Percentiles rank a stretch among this genome's conserved stretches.
These are phyloP conservation scores for Colletotrichum acutatum DNA, from an alignment of 2,329 filamentous ascomycete genomes.

Conservation along the genomic window DNA sequence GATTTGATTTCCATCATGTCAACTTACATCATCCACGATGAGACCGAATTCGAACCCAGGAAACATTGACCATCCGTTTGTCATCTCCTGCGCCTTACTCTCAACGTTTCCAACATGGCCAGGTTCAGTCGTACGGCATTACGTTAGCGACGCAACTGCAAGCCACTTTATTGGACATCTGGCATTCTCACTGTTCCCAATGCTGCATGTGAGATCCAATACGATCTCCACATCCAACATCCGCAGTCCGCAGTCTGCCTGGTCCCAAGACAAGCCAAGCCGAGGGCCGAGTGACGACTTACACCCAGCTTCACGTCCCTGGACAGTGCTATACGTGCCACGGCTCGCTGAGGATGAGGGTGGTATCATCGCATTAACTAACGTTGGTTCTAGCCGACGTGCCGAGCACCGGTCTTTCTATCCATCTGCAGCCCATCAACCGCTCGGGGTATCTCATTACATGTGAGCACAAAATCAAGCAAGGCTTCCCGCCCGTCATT, in stretches of 20 bases:
- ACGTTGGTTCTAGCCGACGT: constrained; percentile 24
- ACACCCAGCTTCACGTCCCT: not conserved
- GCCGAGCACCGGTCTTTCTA: constrained; percentile 15
- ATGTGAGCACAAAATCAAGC: constrained; percentile 29
- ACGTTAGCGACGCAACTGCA: constrained; percentile 22
- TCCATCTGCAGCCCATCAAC: constrained; percentile 18
- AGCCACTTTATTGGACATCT: constrained; percentile 29
- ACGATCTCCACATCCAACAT: constrained; percentile 16
- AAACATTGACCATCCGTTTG: not conserved
- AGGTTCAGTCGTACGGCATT: constrained; percentile 19
- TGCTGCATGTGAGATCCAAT: constrained; percentile 34
- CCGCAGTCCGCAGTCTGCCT: not conserved
- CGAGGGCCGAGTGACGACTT: constrained; percentile 3
- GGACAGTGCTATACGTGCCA: not conserved
- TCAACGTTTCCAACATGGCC: constrained; percentile 10
- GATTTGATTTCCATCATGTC: not conserved
- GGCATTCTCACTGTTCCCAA: not conserved
- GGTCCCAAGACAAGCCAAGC: not conserved
- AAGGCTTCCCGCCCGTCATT: constrained; percentile 13
- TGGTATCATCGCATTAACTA: constrained; percentile 19
- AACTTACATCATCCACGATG: not conserved
- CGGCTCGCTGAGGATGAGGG: not conserved
- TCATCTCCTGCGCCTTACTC: not conserved
- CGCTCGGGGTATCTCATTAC: constrained; percentile 32
- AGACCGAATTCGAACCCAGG: not conserved